Conservation (phyloP, 768 basidiomycete species). For the Amanita fuliginea region DNA sequence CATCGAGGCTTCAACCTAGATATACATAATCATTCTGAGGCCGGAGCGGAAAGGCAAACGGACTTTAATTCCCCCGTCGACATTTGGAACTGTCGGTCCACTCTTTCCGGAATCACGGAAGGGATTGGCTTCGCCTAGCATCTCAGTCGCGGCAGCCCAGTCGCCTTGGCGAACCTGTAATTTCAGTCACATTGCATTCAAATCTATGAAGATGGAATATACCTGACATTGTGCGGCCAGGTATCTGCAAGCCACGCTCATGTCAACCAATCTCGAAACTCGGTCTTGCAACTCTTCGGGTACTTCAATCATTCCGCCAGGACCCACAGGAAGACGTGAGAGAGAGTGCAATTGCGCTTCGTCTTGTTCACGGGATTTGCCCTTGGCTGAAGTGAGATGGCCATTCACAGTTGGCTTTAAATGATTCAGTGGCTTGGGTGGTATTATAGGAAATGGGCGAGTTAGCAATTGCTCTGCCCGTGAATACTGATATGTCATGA, state of each 20-base stretch:
- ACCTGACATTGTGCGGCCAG: conserved; percentile 94
- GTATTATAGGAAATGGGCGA: conserved; percentile 62
- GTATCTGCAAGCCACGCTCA: conserved; percentile 93
- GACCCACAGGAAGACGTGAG: conserved; percentile 58
- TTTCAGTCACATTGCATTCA: not conserved
- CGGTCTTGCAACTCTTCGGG: conserved; percentile 52
- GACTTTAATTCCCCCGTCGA: conserved; percentile 94
- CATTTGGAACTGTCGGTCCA: conserved; percentile 64
- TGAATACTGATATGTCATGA: conserved; percentile 91
- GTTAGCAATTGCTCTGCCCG: conserved; percentile 88
- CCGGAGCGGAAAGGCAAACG: conserved; percentile 6
- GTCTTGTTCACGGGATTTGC: conserved; percentile 52
- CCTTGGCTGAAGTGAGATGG: conserved; percentile 32
- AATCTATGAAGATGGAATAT: conserved; percentile 8
- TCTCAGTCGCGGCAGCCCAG: conserved; percentile 85
- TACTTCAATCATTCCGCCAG: conserved; percentile 60
- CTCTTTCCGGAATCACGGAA: conserved; percentile 64
- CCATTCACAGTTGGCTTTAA: conserved; percentile 29
- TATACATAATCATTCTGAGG: conserved; percentile 1
- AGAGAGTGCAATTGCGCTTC: conserved; percentile 20
- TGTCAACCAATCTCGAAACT: conserved; percentile 76
- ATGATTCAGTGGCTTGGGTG: conserved; percentile 26
- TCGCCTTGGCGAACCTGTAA: conserved; percentile 73
- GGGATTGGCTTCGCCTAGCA: conserved; percentile 89
- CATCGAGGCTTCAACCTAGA: conserved; percentile 92